Percentiles rank a stretch among this genome's conserved stretches.
These are phyloP conservation scores for Podospora pseudocomata DNA, from an alignment of 495 filamentous ascomycete genomes.

Conservation along the genomic window DNA sequence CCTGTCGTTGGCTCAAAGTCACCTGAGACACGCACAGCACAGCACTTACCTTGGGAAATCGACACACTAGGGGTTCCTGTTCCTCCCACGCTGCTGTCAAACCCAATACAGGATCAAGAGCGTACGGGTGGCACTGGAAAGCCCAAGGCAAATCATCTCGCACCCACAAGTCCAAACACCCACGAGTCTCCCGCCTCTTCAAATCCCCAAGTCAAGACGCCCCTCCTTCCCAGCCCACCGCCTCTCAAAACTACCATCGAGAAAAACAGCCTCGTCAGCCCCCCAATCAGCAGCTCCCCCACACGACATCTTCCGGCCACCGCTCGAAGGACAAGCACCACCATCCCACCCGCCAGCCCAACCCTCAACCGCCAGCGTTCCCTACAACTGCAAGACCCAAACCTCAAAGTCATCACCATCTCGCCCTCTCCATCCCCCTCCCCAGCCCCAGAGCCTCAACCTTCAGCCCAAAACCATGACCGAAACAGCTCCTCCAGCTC, in stretches of 20 bases:
- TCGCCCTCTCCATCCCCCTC: not conserved
- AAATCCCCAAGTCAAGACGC: not conserved
- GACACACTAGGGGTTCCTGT: not conserved
- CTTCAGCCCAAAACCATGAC: not conserved
- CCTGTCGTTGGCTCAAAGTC: not conserved
- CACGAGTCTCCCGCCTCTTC: not conserved
- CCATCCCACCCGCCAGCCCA: too few species aligned
- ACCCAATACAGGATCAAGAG: not conserved
- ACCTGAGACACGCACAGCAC: not conserved
- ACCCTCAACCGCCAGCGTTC: too few species aligned
- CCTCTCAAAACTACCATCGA: too few species aligned
- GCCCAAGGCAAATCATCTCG: not conserved
- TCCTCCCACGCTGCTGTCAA: too few species aligned
- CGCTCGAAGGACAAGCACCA: too few species aligned
- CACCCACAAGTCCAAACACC: not conserved
- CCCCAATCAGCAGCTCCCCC: too few species aligned
- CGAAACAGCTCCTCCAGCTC: too few species aligned
- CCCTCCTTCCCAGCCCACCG: not conserved
- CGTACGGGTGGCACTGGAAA: not conserved
- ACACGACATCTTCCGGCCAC: too few species aligned
- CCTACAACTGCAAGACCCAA: too few species aligned
- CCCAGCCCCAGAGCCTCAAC: not conserved
- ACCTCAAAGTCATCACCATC: not conserved
- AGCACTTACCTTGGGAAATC: not conserved
- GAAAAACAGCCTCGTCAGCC: too few species aligned